Base-by-base conservation (phyloP, 192 early-diverging fungal genomes). In the Gryganskiella cystojenkinii region DNA sequence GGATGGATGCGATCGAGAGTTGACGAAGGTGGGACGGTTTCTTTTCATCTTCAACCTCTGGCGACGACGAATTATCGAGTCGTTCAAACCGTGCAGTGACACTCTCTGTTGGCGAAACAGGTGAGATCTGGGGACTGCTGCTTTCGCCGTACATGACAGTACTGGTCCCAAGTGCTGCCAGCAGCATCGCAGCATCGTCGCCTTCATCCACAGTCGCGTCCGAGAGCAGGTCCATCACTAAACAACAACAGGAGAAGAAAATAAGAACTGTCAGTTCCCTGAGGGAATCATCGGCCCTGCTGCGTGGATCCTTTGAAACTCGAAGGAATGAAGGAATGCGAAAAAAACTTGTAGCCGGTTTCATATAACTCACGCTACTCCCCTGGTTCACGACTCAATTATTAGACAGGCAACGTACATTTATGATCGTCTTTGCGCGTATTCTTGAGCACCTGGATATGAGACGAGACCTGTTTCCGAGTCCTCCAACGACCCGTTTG, bases 371-470 rank as follows among this genome's bases (percentile, higher is more conserved):
- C n/a, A n/a, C n/a, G n/a, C n/a, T n/a, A n/a, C n/a, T n/a, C n/a
- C n/a, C n/a, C n/a, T n/a, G n/a, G n/a, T n/a, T n/a, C n/a, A n/a
- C n/a, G n/a, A n/a, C n/a, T n/a, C n/a, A n/a, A n/a, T n/a, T n/a
- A n/a, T n/a, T n/a, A n/a, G 17, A 35, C 14, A 25, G 15, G 9
- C 3, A 5, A 45, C 80, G 83, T 83, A 87, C 85, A 74, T 10
- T 70, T 51, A 19, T 68, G 57, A 43, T 87, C 84, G 15, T 80
- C 81, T 67, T 89, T 89, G 45, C 89, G 87, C 42, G 90, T 91
- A 56, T 93, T 90, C 51, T 88, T 90, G 72, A 91, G 84, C 8
- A 93, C 92, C 74, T 93, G 92, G 44, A 93, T 92, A 59, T 93
- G 92, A 15, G 90, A 92, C 2, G 90, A 92, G 2, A 93, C 92